A percentile compares a stretch with the other conserved stretches of the same genome.
phyloP scores from a whole-genome alignment of 306 rosid species.

The Trifolium fragiferum region DNA sequence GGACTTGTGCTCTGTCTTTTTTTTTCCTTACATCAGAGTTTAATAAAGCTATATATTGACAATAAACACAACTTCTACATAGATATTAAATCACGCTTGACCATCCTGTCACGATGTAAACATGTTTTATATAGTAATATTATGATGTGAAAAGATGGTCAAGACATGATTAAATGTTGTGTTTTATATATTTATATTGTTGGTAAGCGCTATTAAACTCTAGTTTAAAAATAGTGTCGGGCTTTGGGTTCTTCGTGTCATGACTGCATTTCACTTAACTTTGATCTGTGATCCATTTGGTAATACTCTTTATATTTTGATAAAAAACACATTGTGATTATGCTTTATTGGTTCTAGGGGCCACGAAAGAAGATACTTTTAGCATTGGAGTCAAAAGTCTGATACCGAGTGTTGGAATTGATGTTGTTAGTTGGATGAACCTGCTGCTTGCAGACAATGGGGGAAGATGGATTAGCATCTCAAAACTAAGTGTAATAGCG shows the following conservation, averaged over 20 bases:
- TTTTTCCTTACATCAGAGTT: neutral
- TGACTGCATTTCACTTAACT: neutral
- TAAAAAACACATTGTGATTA: constrained; percentile 37
- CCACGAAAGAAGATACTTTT: constrained; percentile 98
- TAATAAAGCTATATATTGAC: neutral
- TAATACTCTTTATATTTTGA: constrained; percentile 8
- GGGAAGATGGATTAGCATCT: constrained; percentile 34
- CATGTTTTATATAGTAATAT: neutral
- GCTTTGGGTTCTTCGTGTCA: neutral
- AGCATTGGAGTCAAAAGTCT: constrained; percentile 84
- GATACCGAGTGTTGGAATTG: constrained; percentile 41
- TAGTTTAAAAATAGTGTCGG: neutral
- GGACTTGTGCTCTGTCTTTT: neutral
- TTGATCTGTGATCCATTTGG: neutral
- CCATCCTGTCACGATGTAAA: neutral
- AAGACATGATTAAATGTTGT: neutral
- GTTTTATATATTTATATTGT: neutral
- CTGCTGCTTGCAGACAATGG: constrained; percentile 17
- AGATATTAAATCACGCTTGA: neutral
- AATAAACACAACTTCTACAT: neutral
- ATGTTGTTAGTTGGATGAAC: constrained; percentile 33
- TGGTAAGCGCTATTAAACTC: neutral
- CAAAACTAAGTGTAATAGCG: constrained; percentile 41
- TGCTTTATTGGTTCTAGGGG: constrained; percentile 67
- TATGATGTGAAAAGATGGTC: neutral